phyloP scores from a whole-genome alignment of 78 protist species.

The Tieghemostelium lacteum region DNA sequence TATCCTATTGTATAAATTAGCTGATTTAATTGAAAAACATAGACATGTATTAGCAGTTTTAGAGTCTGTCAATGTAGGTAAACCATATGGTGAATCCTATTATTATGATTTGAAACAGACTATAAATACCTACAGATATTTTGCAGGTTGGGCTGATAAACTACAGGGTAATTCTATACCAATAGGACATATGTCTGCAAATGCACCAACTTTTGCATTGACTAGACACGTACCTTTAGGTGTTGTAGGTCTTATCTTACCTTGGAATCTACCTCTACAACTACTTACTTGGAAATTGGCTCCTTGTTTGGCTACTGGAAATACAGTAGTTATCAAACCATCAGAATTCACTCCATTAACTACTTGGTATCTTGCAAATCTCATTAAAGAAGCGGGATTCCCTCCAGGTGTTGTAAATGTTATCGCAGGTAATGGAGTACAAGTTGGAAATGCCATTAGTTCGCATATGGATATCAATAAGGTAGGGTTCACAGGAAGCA shows the following conservation, averaged over 20 bases:
- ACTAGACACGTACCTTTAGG: slow-evolving; percentile 86
- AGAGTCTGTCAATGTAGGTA: slow-evolving; percentile 84
- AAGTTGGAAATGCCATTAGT: slow-evolving; percentile 81
- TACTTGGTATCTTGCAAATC: slow-evolving; percentile 83
- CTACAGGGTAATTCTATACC: slow-evolving; percentile 72
- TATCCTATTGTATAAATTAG: slow-evolving; percentile 59
- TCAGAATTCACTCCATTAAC: slow-evolving; percentile 93
- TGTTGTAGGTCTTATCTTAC: slow-evolving; percentile 80
- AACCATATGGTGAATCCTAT: slow-evolving; percentile 52
- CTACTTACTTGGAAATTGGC: slow-evolving; percentile 85
- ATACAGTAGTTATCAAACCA: slow-evolving; percentile 93
- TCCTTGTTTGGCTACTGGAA: slow-evolving; percentile 94
- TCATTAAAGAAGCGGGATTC: slow-evolving; percentile 91
- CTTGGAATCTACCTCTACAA: slow-evolving; percentile 89
- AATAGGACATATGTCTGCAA: not conserved
- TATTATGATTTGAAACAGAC: slow-evolving; percentile 54
- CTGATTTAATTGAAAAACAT: slow-evolving; percentile 80
- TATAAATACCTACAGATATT: slow-evolving; percentile 69
- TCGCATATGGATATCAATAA: slow-evolving; percentile 86
- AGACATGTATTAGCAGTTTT: slow-evolving; percentile 58
- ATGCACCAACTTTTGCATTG: slow-evolving; percentile 4
- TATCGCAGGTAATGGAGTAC: slow-evolving; percentile 84
- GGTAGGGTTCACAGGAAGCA: slow-evolving; percentile 92
- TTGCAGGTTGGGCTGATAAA: slow-evolving; percentile 93
- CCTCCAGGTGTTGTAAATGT: slow-evolving; percentile 95